A percentile compares a stretch with the other conserved stretches of the same genome.
These are phyloP conservation scores for Picea mariana DNA, from an alignment of 83 land plant species.

Conservation along the genomic window DNA sequence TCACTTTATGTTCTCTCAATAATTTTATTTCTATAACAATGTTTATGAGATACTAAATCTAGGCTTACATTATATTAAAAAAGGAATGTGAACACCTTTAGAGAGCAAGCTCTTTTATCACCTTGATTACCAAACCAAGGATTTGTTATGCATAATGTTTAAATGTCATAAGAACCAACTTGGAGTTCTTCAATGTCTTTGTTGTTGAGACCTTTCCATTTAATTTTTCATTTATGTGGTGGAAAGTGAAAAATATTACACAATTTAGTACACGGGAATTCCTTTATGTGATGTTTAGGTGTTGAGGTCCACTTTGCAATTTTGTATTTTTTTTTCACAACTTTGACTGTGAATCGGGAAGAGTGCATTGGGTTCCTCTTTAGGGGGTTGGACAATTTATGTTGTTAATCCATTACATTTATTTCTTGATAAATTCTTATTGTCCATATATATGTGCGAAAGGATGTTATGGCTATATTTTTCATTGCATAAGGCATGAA, in stretches of 20 bases:
- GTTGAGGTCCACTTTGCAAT: not conserved
- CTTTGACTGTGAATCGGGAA: not conserved
- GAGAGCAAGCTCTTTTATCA: not conserved
- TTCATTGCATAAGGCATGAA: too few species aligned
- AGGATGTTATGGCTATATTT: too few species aligned
- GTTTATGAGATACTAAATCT: too few species aligned
- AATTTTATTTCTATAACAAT: too few species aligned
- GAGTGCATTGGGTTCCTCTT: too few species aligned
- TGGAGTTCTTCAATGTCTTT: not conserved
- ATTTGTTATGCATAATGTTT: not conserved
- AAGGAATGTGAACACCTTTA: not conserved
- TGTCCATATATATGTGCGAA: too few species aligned
- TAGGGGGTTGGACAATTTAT: not conserved
- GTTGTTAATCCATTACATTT: not conserved
- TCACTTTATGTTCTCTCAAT: too few species aligned
- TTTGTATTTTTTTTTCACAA: too few species aligned
- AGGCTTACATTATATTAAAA: too few species aligned
- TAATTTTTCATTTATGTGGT: not conserved
- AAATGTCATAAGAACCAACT: not conserved
- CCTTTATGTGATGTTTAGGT: not conserved
- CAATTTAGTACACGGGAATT: not conserved
- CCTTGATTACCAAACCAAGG: not conserved
- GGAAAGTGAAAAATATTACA: not conserved
- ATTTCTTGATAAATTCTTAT: too few species aligned
- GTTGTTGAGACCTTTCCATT: not conserved